A percentile compares a stretch with the other conserved stretches of the same genome.
Evolutionary conservation across 495 filamentous ascomycete species (phyloP).

Genomic region (Pyrenula massariospora): DNA sequence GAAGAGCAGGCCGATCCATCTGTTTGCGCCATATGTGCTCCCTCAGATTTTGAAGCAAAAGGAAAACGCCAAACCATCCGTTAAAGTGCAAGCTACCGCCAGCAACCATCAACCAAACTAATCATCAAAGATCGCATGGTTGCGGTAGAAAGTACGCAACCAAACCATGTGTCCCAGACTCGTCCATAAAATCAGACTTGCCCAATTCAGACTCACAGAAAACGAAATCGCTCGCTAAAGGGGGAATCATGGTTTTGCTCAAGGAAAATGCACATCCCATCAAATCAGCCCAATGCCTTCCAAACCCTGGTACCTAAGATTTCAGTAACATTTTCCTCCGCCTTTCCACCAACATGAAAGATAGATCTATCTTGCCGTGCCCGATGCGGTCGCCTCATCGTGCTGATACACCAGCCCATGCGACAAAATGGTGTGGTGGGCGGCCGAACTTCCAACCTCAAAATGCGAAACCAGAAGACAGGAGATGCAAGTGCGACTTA

Average conservation of each 20-base stretch:
- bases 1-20: too few relatives aligned
- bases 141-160: too few relatives aligned
- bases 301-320: neutral
- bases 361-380: neutral
- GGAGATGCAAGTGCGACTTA: neutral
- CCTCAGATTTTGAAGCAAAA: neutral
- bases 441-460: neutral
- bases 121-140: too few relatives aligned
- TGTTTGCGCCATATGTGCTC: too few relatives aligned
- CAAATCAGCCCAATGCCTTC: neutral
- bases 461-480: neutral
- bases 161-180: too few relatives aligned
- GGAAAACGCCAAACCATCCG: neutral
- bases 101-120: neutral
- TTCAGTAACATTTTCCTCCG: neutral
- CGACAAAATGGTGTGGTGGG: neutral
- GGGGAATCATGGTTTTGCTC: neutral
- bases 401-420: neutral
- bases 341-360: neutral
- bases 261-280: neutral
- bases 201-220: too few relatives aligned
- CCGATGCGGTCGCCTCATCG: neutral
- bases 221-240: neutral
- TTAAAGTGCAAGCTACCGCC: neutral
- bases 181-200: too few relatives aligned